Percentiles rank a stretch among this genome's conserved stretches.
These are phyloP conservation scores for Metschnikowia kunwiensis DNA, from an alignment of 805 yeast genomes.

Conservation along the genomic window DNA sequence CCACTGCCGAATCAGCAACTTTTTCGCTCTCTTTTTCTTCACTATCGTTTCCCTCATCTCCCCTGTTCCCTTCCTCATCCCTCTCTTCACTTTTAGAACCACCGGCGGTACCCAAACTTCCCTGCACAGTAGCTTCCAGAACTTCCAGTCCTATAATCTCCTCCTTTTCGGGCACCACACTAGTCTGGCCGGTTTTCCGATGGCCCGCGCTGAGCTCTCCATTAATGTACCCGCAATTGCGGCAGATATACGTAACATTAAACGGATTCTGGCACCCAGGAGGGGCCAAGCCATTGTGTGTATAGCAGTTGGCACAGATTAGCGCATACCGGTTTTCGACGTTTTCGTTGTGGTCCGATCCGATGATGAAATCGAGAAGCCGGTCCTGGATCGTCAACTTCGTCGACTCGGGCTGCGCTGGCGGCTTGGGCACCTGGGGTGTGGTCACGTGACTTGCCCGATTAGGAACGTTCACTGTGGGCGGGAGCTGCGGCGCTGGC, in stretches of 20 bases:
- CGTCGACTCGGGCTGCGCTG: slow-evolving; percentile 1
- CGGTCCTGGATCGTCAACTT: slow-evolving; percentile 33
- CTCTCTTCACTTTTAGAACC: background rate
- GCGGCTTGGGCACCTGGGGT: background rate
- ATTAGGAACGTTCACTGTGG: slow-evolving; percentile 3
- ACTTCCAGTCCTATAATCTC: too few relatives aligned
- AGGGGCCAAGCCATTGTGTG: slow-evolving; percentile 81
- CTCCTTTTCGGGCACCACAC: too few relatives aligned
- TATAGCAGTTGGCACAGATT: slow-evolving; percentile 61
- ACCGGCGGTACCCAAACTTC: too few relatives aligned
- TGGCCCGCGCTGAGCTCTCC: slow-evolving; percentile 20
- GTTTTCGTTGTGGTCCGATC: slow-evolving; percentile 63
- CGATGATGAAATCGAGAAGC: slow-evolving; percentile 37
- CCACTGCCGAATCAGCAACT: too few relatives aligned
- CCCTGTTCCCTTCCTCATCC: background rate
- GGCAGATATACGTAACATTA: slow-evolving; percentile 57
- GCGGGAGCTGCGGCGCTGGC: slow-evolving; percentile 2
- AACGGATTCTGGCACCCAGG: slow-evolving; percentile 54
- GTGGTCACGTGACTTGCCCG: background rate
- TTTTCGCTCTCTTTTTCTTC: too few relatives aligned
- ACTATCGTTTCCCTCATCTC: background rate
- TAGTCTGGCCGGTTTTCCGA: background rate
- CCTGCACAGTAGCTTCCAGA: too few relatives aligned
- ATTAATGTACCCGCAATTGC: slow-evolving; percentile 53
- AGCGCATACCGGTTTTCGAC: slow-evolving; percentile 64